A percentile compares a stretch with the other conserved stretches of the same genome.
Evolutionary conservation across 2,329 filamentous ascomycete genomes (phyloP).

Genomic region (Pyricularia sp.): DNA sequence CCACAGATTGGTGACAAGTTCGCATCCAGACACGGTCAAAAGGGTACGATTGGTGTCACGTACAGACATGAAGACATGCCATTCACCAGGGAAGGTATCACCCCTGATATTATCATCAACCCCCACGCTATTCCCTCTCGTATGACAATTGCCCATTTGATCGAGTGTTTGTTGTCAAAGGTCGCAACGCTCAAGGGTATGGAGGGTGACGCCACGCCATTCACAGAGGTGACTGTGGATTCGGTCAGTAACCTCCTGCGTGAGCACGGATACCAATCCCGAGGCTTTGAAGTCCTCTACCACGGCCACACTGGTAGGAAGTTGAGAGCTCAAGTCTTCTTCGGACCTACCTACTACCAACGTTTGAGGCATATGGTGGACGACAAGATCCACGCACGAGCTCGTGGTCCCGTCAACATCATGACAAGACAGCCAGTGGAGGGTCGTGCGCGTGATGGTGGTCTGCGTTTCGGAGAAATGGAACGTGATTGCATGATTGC

Average conservation of each 20-base stretch:
- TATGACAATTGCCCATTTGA: constrained; percentile 99
- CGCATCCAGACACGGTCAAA: constrained; percentile 96
- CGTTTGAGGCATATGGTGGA: constrained; percentile 99
- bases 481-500: constrained; percentile 99
- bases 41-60: constrained; percentile 97
- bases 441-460: constrained; percentile 95
- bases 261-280: constrained; percentile 88
- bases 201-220: constrained; percentile 95
- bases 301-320: constrained; percentile 96
- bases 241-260: constrained; percentile 80
- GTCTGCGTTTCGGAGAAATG: constrained; percentile 99
- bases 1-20: constrained; percentile 99
- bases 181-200: constrained; percentile 87
- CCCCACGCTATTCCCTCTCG: constrained; percentile 98
- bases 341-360: constrained; percentile 98
- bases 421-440: constrained; percentile 95
- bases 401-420: constrained; percentile 92
- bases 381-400: constrained; percentile 99
- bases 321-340: constrained; percentile 87
- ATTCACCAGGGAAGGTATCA: constrained; percentile 84
- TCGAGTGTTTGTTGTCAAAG: constrained; percentile 96
- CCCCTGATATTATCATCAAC: constrained; percentile 96
- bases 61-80: constrained; percentile 99
- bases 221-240: constrained; percentile 95
- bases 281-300: constrained; percentile 98